Percentiles rank a stretch among this genome's conserved stretches.
Conservation (phyloP, 352 stramenopile genomes). For the Pythium folliculosum region DNA sequence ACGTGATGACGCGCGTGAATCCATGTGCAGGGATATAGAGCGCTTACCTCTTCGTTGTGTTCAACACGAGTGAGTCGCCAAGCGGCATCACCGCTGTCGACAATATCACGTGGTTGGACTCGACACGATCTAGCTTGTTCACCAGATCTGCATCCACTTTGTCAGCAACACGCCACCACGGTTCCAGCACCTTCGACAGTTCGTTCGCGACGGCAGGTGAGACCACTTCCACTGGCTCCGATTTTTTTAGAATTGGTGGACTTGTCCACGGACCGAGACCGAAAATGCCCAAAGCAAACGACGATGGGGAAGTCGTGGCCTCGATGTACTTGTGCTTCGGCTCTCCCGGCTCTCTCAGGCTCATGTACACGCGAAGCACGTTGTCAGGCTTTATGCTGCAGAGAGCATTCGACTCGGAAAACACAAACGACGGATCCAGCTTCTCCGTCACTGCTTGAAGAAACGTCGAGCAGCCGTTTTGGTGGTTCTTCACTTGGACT, state of each 20-base stretch:
- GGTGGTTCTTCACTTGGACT: constrained; percentile 21
- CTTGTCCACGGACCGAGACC: not conserved
- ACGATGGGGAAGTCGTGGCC: too few relatives aligned
- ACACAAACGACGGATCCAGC: not conserved
- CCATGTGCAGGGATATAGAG: too few relatives aligned
- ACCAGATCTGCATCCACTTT: not conserved
- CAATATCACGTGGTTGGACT: not conserved
- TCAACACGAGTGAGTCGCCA: not conserved
- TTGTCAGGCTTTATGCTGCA: not conserved
- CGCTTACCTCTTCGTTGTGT: too few relatives aligned
- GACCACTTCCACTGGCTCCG: not conserved
- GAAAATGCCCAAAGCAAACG: not conserved
- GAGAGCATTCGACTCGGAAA: not conserved
- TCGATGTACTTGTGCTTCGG: not conserved
- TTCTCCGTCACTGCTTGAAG: not conserved
- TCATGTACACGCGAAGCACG: constrained; percentile 7
- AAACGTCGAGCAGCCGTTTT: not conserved
- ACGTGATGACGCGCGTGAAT: too few relatives aligned
- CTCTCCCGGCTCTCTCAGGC: not conserved
- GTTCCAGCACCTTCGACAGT: not conserved
- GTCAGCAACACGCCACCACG: constrained; percentile 1
- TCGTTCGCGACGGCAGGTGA: not conserved
- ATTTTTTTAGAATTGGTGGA: not conserved
- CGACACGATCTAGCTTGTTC: not conserved
- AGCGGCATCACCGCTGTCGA: not conserved